Conservation (phyloP, 2,329 filamentous ascomycete species). For the Chaetomium olivaceum region DNA sequence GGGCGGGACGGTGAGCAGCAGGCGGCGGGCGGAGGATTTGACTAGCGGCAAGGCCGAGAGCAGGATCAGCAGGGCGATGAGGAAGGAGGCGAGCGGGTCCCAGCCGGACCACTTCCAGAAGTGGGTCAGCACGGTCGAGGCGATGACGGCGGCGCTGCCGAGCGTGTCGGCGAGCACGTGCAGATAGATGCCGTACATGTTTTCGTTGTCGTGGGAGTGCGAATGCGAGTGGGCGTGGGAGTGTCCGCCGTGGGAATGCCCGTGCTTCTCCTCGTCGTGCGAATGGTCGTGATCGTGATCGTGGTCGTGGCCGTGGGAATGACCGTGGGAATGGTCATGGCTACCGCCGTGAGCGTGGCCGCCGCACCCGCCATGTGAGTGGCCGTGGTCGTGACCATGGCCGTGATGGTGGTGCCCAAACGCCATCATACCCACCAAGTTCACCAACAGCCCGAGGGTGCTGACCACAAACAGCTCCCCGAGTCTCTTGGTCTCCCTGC, state of each 20-base stretch:
- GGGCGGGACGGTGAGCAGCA: conserved; percentile 82
- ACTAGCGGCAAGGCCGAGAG: conserved; percentile 89
- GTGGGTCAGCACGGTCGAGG: conserved; percentile 84
- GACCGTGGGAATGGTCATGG: conserved; percentile 36
- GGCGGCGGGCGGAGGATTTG: conserved; percentile 74
- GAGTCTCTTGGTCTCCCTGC: conserved; percentile 78
- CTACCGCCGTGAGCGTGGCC: conserved; percentile 37
- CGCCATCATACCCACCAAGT: conserved; percentile 85
- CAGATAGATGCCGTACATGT: conserved; percentile 96
- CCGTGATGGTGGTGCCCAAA: conserved; percentile 71
- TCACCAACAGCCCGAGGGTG: conserved; percentile 80
- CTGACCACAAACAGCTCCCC: conserved; percentile 88
- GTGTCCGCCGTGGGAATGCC: conserved; percentile 34
- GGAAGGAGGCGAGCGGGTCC: conserved; percentile 89
- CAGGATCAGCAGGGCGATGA: conserved; percentile 92
- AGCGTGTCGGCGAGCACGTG: conserved; percentile 94
- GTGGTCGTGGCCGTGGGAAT: conserved; percentile 33
- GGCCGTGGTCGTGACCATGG: conserved; percentile 49
- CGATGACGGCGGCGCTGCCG: conserved; percentile 90
- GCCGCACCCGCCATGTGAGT: conserved; percentile 39
- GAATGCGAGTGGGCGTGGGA: conserved; percentile 33
- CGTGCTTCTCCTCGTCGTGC: conserved; percentile 21
- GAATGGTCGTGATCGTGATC: conserved; percentile 36
- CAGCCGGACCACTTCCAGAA: conserved; percentile 89
- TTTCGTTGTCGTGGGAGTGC: conserved; percentile 82